These are phyloP conservation scores for Schwanniomyces pseudopolymorphus DNA, from an alignment of 805 yeast species.

Conservation along the genomic window DNA sequence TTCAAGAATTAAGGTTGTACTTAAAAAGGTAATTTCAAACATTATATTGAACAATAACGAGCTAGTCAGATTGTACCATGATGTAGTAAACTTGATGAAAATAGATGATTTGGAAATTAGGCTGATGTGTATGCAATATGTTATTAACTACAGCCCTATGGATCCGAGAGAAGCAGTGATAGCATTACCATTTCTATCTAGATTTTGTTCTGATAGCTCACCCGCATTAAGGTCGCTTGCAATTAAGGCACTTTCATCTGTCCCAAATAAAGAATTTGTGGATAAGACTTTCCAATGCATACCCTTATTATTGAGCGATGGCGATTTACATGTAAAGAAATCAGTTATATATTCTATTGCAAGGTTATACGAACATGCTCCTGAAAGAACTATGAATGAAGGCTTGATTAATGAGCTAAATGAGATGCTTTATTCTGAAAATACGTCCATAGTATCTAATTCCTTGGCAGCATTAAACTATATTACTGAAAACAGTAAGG, in stretches of 20 bases:
- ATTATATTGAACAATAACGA: constrained; percentile 81
- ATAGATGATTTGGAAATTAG: constrained; percentile 66
- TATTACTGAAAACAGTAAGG: constrained; percentile 56
- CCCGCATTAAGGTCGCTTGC: constrained; percentile 59
- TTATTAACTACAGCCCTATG: constrained; percentile 58
- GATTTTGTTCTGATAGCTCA: constrained; percentile 51
- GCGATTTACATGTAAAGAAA: constrained; percentile 61
- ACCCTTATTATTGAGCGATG: constrained; percentile 35
- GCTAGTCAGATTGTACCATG: constrained; percentile 64
- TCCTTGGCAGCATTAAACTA: constrained; percentile 67
- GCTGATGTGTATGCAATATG: constrained; percentile 66
- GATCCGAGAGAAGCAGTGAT: constrained; percentile 55
- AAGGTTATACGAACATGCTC: constrained; percentile 58
- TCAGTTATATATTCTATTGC: constrained; percentile 71
- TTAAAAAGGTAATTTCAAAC: constrained; percentile 79
- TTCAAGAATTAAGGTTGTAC: constrained; percentile 31
- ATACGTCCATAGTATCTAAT: constrained; percentile 64
- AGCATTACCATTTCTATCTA: constrained; percentile 54
- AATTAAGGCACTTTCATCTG: constrained; percentile 59
- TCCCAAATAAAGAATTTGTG: constrained; percentile 54
- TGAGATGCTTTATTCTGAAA: constrained; percentile 53
- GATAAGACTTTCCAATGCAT: constrained; percentile 46
- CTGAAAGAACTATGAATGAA: constrained; percentile 40
- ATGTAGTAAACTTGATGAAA: constrained; percentile 53
- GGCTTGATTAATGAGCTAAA: constrained; percentile 51